phyloP scores from a whole-genome alignment of 495 filamentous ascomycete species.

The Sporormia fimetaria region DNA sequence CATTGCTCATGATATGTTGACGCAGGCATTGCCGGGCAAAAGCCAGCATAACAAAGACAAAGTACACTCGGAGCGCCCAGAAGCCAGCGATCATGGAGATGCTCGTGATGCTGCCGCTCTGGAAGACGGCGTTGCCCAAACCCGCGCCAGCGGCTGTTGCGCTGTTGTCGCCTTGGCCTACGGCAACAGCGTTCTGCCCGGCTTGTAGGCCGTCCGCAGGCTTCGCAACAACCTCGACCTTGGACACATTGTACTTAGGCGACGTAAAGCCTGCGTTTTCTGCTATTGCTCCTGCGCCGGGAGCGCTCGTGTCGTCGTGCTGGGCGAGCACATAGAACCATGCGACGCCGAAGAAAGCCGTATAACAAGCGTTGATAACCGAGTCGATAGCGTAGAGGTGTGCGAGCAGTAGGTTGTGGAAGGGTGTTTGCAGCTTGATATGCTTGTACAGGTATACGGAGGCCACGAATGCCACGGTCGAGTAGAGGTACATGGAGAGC shows the following conservation, averaged over 20 bases:
- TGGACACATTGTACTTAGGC: conserved; percentile 50
- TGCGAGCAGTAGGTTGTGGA: conserved; percentile 31
- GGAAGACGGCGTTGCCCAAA: conserved; percentile 43
- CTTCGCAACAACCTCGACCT: conserved; percentile 40
- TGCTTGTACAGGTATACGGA: conserved; percentile 54
- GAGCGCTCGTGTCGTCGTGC: conserved; percentile 21
- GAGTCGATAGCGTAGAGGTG: conserved; percentile 66
- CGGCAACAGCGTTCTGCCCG: conserved; percentile 42
- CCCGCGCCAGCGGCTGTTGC: conserved; percentile 14
- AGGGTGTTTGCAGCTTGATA: conserved; percentile 26
- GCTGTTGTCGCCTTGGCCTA: conserved; percentile 34
- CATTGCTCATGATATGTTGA: conserved; percentile 33
- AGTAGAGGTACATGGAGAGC: conserved; percentile 61
- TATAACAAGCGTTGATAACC: conserved; percentile 65
- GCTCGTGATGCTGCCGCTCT: conserved; percentile 61
- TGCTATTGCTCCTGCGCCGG: conserved; percentile 42
- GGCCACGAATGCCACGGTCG: conserved; percentile 51
- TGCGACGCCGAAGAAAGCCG: conserved; percentile 61
- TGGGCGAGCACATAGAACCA: conserved; percentile 69
- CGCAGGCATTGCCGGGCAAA: conserved; percentile 65
- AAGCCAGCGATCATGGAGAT: conserved; percentile 60
- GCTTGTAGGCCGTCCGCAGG: conserved; percentile 34
- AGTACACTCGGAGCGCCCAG: conserved; percentile 64
- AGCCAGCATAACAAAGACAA: conserved; percentile 65
- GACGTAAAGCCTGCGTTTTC: conserved; percentile 58